Percentiles rank a stretch among this genome's conserved stretches.
Evolutionary conservation across 805 yeast species (phyloP).

Genomic region (Wickerhamomyces canadensis): DNA sequence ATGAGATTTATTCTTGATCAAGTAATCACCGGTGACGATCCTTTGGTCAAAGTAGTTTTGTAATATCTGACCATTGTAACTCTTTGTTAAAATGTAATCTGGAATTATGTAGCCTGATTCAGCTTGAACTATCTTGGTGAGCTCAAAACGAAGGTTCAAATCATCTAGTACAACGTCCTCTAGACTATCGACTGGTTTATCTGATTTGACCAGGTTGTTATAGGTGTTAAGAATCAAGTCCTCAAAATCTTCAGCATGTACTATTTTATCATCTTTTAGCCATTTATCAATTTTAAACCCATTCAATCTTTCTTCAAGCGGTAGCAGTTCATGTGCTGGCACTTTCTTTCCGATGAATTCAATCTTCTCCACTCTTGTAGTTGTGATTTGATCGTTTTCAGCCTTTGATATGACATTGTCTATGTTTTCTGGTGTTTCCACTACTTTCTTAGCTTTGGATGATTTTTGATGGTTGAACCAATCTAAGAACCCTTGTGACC

Average conservation of each 20-base stretch:
- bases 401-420: constrained; percentile 30
- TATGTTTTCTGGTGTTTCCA: constrained; percentile 16
- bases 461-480: constrained; percentile 32
- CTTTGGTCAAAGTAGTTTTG: constrained; percentile 23
- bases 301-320: constrained; percentile 14
- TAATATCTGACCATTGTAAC: constrained; percentile 25
- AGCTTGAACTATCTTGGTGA: constrained; percentile 29
- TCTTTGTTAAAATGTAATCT: constrained; percentile 30
- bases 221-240: constrained; percentile 16
- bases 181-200: constrained; percentile 6
- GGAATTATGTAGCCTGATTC: constrained; percentile 33
- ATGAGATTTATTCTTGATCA: constrained; percentile 10
- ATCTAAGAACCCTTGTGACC: constrained; percentile 28
- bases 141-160: constrained; percentile 30
- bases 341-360: constrained; percentile 22
- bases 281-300: constrained; percentile 31
- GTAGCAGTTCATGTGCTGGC: constrained; percentile 5
- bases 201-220: constrained; percentile 9
- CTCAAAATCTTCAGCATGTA: constrained; percentile 23
- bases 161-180: constrained; percentile 18
- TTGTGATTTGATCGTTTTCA: constrained; percentile 26
- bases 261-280: constrained; percentile 24
- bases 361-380: constrained; percentile 18
- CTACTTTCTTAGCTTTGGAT: constrained; percentile 17
- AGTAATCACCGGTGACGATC: constrained; percentile 26